phyloP scores from a whole-genome alignment of 768 basidiomycete species.

The Leccinum uliginosum region DNA sequence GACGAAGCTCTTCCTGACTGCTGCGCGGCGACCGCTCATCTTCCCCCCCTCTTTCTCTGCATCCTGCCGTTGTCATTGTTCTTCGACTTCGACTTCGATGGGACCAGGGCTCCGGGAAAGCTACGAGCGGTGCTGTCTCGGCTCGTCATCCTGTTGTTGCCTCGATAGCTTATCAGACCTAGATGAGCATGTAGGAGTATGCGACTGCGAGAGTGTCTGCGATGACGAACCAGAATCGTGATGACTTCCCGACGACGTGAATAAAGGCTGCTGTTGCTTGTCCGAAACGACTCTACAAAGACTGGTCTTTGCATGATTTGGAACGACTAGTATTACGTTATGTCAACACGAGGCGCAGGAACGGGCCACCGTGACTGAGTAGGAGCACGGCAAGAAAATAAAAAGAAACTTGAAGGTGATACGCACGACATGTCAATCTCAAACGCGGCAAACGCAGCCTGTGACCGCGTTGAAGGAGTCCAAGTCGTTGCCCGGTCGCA shows the following conservation, averaged over 20 bases:
- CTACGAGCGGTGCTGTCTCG: conserved; percentile 43
- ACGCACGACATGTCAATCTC: conserved; percentile 91
- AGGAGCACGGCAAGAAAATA: conserved; percentile 6
- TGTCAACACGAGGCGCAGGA: conserved; percentile 8
- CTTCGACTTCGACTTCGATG: conserved; percentile 32
- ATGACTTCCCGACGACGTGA: conserved; percentile 24
- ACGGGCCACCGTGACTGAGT: neutral
- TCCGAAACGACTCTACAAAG: conserved; percentile 74
- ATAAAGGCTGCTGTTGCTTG: conserved; percentile 40
- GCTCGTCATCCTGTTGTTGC: conserved; percentile 39
- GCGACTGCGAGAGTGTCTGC: conserved; percentile 49
- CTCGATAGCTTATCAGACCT: conserved; percentile 36
- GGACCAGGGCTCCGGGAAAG: conserved; percentile 36
- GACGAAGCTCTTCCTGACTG: conserved; percentile 39
- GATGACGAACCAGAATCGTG: conserved; percentile 48
- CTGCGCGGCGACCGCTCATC: conserved; percentile 33
- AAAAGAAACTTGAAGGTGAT: no score
- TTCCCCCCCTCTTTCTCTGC: conserved; percentile 33
- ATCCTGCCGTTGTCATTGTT: neutral
- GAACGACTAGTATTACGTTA: conserved; percentile 7
- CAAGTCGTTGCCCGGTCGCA: conserved; percentile 99
- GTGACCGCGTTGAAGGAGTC: conserved; percentile 91
- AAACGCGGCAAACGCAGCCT: conserved; percentile 76
- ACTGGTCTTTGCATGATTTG: conserved; percentile 64
- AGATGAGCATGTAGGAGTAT: conserved; percentile 55